A percentile compares a stretch with the other conserved stretches of the same genome.
phyloP scores from a whole-genome alignment of 768 basidiomycete genomes.

The Amyloporia xantha region DNA sequence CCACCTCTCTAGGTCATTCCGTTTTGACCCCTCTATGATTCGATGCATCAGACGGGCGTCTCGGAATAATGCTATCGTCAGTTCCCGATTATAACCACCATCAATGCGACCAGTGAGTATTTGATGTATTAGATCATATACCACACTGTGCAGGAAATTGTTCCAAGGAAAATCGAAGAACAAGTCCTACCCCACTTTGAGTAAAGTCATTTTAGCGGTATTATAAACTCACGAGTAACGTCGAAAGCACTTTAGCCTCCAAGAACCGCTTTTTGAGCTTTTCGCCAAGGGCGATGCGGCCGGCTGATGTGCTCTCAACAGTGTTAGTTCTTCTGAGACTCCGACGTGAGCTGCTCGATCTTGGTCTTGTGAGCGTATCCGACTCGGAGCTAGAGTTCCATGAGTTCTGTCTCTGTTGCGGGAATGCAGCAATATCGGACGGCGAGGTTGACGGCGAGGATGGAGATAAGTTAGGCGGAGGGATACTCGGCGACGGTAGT shows the following conservation, averaged over 20 bases:
- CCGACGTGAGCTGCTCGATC: conserved; percentile 45
- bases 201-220: neutral
- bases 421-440: conserved; percentile 18
- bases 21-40: conserved; percentile 79
- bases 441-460: conserved; percentile 14
- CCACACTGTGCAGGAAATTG: conserved; percentile 94
- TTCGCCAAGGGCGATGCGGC: conserved; percentile 60
- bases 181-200: conserved; percentile 52
- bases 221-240: conserved; percentile 62
- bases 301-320: conserved; percentile 27
- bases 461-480: conserved; percentile 1
- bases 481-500: neutral
- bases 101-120: conserved; percentile 86
- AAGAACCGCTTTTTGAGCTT: conserved; percentile 73
- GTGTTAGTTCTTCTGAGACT: conserved; percentile 42
- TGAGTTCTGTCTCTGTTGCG: conserved; percentile 13
- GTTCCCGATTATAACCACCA: conserved; percentile 74
- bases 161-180: conserved; percentile 98
- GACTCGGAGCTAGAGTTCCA: conserved; percentile 26
- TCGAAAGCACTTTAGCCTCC: conserved; percentile 64
- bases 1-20: conserved; percentile 73
- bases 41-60: conserved; percentile 78
- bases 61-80: conserved; percentile 79
- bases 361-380: conserved; percentile 25
- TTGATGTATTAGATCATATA: conserved; percentile 95